Percentiles rank a stretch among this genome's conserved stretches.
Evolutionary conservation across 306 rosid genomes (phyloP).

Genomic region (Cucumis melo): DNA sequence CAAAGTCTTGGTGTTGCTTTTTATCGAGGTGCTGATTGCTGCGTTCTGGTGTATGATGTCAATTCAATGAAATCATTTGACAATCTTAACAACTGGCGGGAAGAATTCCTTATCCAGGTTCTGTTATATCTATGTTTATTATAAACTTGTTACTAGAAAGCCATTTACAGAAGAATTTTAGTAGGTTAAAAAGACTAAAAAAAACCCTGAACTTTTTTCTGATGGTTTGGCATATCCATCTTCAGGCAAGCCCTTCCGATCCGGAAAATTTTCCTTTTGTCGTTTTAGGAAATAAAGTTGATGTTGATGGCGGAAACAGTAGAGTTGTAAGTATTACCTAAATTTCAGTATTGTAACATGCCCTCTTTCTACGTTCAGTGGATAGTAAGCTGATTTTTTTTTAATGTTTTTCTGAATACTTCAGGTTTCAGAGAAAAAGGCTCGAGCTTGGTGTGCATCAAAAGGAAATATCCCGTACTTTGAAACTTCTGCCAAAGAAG

Average conservation of each 20-base stretch:
- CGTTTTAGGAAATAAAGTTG: conserved; percentile 92
- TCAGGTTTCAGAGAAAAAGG: conserved; percentile 94
- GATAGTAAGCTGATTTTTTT: background rate
- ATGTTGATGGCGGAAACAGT: conserved; percentile 90
- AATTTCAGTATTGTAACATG: background rate
- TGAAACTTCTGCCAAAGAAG: conserved; percentile 99
- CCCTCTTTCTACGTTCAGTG: background rate
- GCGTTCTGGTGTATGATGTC: conserved; percentile 97
- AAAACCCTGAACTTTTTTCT: background rate
- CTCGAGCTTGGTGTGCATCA: conserved; percentile 98
- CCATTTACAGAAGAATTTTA: background rate
- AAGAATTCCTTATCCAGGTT: conserved; percentile 95
- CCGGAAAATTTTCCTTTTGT: conserved; percentile 98
- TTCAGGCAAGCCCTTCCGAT: conserved; percentile 96
- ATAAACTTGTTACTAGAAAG: background rate
- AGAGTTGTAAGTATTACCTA: conserved; percentile 64
- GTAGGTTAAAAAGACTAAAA: background rate
- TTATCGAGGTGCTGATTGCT: conserved; percentile 99
- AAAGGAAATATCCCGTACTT: conserved; percentile 97
- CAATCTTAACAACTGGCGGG: conserved; percentile 97
- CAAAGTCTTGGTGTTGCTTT: conserved; percentile 99
- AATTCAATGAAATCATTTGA: conserved; percentile 95
- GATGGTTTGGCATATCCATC: conserved; percentile 17
- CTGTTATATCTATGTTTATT: background rate
- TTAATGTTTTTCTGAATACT: background rate